phyloP scores from a whole-genome alignment of 2,329 filamentous ascomycete species.

The Verticillium albo-atrum region DNA sequence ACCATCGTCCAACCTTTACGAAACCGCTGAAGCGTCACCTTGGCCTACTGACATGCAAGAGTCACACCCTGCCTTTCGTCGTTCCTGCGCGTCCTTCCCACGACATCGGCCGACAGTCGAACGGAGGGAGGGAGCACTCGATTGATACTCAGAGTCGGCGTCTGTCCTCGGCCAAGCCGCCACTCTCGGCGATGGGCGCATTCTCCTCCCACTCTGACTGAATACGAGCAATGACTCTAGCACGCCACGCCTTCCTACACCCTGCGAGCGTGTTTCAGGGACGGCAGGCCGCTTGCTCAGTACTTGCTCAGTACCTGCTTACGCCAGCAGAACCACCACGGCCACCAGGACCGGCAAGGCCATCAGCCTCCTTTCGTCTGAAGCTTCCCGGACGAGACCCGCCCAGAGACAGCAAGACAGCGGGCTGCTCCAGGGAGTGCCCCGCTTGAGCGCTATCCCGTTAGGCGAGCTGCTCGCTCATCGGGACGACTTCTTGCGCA shows the following conservation, averaged over 20 bases:
- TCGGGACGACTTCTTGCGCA: neutral
- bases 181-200: neutral
- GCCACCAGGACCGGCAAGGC: no score
- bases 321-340: no score
- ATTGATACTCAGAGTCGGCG: neutral
- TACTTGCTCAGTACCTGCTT: neutral
- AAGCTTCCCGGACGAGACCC: neutral
- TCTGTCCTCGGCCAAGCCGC: neutral
- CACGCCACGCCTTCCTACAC: neutral
- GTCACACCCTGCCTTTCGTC: neutral
- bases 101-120: neutral
- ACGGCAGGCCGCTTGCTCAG: neutral
- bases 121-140: neutral
- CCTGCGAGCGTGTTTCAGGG: neutral
- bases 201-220: neutral
- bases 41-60: neutral
- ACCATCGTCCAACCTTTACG: neutral
- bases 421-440: neutral
- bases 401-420: neutral
- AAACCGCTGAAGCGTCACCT: neutral
- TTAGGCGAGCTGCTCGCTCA: neutral
- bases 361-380: neutral
- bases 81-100: neutral
- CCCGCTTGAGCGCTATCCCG: neutral
- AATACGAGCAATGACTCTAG: neutral